Evolutionary conservation across 805 yeast species (phyloP).

Genomic region (Yarrowia deformans): DNA sequence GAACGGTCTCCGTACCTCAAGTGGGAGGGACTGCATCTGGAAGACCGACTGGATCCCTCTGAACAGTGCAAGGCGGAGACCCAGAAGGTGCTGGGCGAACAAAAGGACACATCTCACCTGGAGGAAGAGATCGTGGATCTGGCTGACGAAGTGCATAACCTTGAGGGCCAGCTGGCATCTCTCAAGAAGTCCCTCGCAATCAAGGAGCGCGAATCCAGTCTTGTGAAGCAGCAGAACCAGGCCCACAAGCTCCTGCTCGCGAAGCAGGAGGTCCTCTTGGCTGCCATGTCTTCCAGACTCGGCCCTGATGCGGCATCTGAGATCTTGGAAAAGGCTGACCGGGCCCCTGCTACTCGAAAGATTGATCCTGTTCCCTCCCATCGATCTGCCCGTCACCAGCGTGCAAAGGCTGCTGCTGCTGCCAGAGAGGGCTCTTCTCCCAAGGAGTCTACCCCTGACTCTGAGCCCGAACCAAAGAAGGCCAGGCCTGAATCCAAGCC

Average conservation of each 20-base stretch:
- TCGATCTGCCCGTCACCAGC: constrained; percentile 12
- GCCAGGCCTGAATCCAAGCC: background rate
- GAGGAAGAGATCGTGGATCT: background rate
- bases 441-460: constrained; percentile 18
- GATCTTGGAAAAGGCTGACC: constrained; percentile 8
- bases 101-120: background rate
- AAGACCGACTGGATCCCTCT: constrained; percentile 1
- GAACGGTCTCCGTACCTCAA: constrained; percentile 1
- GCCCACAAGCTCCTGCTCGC: constrained; percentile 10
- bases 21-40: constrained; percentile 14
- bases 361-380: constrained; percentile 1
- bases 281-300: constrained; percentile 6
- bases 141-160: background rate
- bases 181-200: background rate
- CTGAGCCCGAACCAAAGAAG: constrained; percentile 1
- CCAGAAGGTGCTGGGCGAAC: background rate
- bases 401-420: constrained; percentile 13
- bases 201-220: constrained; percentile 5
- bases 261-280: constrained; percentile 15
- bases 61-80: background rate
- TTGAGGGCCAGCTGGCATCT: background rate
- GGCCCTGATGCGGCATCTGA: constrained; percentile 7
- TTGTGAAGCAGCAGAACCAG: constrained; percentile 11
- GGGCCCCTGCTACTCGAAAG: background rate
- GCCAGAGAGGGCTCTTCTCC: constrained; percentile 10